These are phyloP conservation scores for Aspergillus taichungensis DNA, from an alignment of 495 filamentous ascomycete genomes.

Conservation along the genomic window DNA sequence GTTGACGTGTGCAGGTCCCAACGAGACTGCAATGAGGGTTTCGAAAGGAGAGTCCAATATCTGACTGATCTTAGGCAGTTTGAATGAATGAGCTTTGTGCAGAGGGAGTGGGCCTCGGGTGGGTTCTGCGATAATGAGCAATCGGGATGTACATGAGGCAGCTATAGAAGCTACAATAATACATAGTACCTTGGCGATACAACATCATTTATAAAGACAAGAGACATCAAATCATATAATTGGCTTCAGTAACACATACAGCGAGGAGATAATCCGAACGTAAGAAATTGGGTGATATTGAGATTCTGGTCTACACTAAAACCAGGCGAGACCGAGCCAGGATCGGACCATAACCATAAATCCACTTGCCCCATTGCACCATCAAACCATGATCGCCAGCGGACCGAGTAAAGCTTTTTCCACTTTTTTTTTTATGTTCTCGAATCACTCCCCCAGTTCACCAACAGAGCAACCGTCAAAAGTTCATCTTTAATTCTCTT, in stretches of 20 bases:
- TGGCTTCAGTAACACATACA: not conserved
- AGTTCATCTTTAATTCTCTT: no score
- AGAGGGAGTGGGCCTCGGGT: no score
- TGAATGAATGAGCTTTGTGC: no score
- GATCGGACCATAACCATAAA: conserved; percentile 11
- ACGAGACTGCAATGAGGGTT: no score
- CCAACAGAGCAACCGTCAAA: no score
- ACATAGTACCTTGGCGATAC: not conserved
- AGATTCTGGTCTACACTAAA: conserved; percentile 28
- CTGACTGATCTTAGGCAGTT: no score
- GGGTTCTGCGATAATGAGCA: no score
- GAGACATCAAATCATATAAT: not conserved
- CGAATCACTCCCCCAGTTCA: not conserved
- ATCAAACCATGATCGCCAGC: conserved; percentile 9
- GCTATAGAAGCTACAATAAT: no score
- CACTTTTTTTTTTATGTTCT: not conserved
- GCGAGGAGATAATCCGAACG: conserved; percentile 5
- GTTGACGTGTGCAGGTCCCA: no score
- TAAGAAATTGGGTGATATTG: conserved; percentile 24
- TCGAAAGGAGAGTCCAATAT: no score
- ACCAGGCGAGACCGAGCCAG: conserved; percentile 20
- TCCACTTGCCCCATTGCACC: conserved; percentile 11
- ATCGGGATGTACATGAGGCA: no score
- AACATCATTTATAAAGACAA: not conserved
- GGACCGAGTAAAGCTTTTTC: not conserved